Evolutionary conservation across 1,284 basidiomycete genomes (phyloP), one percentile per base, ranked within the genome.

Genomic region (Macrocystidia cucumis): DNA sequence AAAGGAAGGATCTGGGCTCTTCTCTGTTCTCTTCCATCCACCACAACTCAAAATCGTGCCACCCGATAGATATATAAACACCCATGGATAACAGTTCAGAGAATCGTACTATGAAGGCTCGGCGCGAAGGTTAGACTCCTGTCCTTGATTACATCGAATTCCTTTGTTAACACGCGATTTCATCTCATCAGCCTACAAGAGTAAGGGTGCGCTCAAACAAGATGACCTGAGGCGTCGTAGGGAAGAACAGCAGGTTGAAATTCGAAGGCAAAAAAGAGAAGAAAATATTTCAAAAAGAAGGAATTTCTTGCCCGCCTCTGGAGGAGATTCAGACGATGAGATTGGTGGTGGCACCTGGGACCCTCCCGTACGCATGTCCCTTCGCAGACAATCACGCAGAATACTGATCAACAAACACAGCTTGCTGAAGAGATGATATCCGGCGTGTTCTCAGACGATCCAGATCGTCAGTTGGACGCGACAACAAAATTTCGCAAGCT

Each of bases 401-500:
- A 37, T 39, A 25, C 21, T 40, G 35, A 36, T 39, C n/a, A 29
- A 18, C 30, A 41, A 17, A 19, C 41, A 13, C 46, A 92, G 86
- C 74, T 90, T 48, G 82, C 86, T 22, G 82, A 89, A 38, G 88
- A 91, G 49, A 96, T 99, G 91, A 82, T 99, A 44, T 63, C 73
- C 42, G 92, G 86, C 41, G 91, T 98, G 30, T 95, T 96, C 63
- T 92, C 90, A 36, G 85, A 92, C 45, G 84, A 93, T 58, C 69
- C 82, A 29, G 91, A 98, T 45, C 81, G 79, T 49, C 93, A 98
- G 63, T 72, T 97, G 43, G 92, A 97, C 59, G 86, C 92, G 50
- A 98, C 93, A 17, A 87, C 82, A 52, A 96, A 91, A 67, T 98
- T 98, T 75, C 82, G 96, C 56, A 99, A 98, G 59, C 72, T 96